phyloP scores from a whole-genome alignment of 23 red algal species.

The Gracilaria gracilis region DNA sequence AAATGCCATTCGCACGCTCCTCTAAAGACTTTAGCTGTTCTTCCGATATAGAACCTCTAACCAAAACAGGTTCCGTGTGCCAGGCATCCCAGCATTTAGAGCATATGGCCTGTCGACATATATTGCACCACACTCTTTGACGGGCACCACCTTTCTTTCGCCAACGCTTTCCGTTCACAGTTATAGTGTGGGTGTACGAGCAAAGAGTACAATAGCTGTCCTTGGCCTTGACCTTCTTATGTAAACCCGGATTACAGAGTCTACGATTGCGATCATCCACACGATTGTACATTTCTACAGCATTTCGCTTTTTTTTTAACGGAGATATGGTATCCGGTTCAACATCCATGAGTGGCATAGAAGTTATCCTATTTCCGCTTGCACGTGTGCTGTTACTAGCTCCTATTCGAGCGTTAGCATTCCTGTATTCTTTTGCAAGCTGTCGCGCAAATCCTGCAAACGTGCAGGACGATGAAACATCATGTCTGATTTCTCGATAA shows the following conservation, averaged over 20 bases:
- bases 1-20: too few species aligned
- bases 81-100: too few species aligned
- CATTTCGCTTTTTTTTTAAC: not conserved
- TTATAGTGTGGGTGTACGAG: too few species aligned
- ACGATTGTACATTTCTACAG: conserved; percentile 21
- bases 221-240: conserved; percentile 32
- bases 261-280: not conserved
- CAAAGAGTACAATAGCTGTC: not conserved
- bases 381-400: not conserved
- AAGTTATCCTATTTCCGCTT: not conserved
- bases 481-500: conserved; percentile 1
- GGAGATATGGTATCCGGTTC: not conserved
- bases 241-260: not conserved
- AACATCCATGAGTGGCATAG: not conserved
- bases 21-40: too few species aligned
- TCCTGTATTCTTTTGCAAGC: not conserved
- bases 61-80: too few species aligned
- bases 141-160: too few species aligned
- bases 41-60: too few species aligned
- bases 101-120: too few species aligned
- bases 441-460: conserved; percentile 24
- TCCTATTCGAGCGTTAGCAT: not conserved
- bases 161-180: too few species aligned
- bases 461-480: conserved; percentile 7
- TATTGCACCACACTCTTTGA: too few species aligned